Percentiles rank a stretch among this genome's conserved stretches.
Conservation (phyloP, 2,329 filamentous ascomycete genomes). For the Aspergillus proliferans region DNA sequence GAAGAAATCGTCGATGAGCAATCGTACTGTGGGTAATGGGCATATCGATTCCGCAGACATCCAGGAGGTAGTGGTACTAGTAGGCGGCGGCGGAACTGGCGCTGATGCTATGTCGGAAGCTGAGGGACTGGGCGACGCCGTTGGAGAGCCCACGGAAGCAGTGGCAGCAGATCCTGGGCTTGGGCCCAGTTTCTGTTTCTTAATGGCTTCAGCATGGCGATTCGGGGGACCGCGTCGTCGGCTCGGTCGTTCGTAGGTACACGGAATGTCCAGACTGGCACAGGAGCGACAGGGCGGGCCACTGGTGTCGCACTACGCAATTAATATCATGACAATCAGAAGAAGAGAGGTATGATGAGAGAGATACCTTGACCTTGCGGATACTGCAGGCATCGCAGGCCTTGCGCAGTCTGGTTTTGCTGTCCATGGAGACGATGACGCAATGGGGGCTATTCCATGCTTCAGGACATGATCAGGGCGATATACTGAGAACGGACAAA, state of each 20-base stretch:
- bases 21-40: constrained; percentile 32
- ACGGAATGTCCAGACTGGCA: constrained; percentile 59
- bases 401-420: constrained; percentile 42
- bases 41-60: constrained; percentile 47
- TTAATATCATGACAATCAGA: background rate
- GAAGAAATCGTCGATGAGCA: constrained; percentile 43
- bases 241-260: constrained; percentile 60
- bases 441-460: constrained; percentile 15
- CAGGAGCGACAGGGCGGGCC: constrained; percentile 63
- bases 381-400: constrained; percentile 50
- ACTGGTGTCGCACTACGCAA: constrained; percentile 55
- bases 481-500: background rate
- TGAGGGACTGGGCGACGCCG: constrained; percentile 36
- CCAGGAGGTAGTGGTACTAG: constrained; percentile 29
- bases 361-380: constrained; percentile 48
- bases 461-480: constrained; percentile 15
- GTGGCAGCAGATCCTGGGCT: constrained; percentile 30
- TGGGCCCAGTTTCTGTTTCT: constrained; percentile 50
- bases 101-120: constrained; percentile 40
- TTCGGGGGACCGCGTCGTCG: constrained; percentile 61
- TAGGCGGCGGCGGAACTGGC: constrained; percentile 20
- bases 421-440: constrained; percentile 26
- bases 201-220: constrained; percentile 60
- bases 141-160: constrained; percentile 23
- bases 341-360: background rate